Evolutionary conservation across 2,329 filamentous ascomycete species (phyloP).

Genomic region (Drechslerella dactyloides): DNA sequence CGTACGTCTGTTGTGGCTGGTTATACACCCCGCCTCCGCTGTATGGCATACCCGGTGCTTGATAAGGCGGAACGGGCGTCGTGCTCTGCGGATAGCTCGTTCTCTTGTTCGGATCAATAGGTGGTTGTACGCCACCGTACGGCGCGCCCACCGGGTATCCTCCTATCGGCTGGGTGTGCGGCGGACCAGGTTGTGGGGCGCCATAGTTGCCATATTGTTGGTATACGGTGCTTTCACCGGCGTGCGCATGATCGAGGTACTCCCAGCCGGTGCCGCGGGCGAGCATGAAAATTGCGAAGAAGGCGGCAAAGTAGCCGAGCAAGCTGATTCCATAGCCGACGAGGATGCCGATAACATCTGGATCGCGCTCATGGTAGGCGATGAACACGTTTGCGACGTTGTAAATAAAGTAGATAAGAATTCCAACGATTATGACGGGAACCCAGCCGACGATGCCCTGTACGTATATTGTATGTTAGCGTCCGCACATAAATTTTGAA

Average conservation of each 20-base stretch:
- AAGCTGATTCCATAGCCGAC: conserved; percentile 23
- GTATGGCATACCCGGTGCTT: conserved; percentile 19
- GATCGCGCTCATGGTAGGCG: neutral
- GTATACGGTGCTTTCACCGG: neutral
- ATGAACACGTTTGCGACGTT: conserved; percentile 21
- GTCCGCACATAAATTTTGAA: neutral
- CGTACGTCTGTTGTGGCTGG: conserved; percentile 18
- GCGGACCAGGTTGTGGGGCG: conserved; percentile 11
- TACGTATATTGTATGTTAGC: conserved; percentile 7
- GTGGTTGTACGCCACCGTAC: conserved; percentile 24
- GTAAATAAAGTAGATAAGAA: conserved; percentile 31
- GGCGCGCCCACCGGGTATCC: conserved; percentile 10
- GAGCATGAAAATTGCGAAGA: conserved; percentile 38
- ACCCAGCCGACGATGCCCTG: conserved; percentile 38
- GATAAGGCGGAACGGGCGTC: conserved; percentile 35
- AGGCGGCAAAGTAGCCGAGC: conserved; percentile 33
- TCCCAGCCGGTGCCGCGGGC: conserved; percentile 34
- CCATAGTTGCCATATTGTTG: neutral
- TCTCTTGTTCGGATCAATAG: conserved; percentile 24
- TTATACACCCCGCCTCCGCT: conserved; percentile 40
- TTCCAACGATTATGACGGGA: conserved; percentile 20
- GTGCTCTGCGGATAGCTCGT: conserved; percentile 15
- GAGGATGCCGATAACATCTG: neutral
- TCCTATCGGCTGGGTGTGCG: neutral
- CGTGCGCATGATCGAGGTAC: conserved; percentile 8